A percentile compares a stretch with the other conserved stretches of the same genome.
phyloP scores from a whole-genome alignment of 2,329 filamentous ascomycete genomes.

The Elsinoe necatrix region DNA sequence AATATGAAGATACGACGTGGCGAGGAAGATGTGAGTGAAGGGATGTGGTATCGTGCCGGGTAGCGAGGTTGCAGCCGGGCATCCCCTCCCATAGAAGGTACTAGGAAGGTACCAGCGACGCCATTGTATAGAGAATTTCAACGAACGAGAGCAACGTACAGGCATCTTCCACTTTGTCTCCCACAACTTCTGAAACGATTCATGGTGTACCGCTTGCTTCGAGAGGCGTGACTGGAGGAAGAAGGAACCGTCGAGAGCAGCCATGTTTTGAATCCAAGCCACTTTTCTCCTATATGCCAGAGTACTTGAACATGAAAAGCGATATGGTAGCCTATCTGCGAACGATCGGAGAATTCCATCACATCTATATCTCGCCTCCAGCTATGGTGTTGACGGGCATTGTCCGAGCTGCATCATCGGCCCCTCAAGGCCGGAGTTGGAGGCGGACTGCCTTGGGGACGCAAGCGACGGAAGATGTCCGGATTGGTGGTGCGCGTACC shows the following conservation, averaged over 20 bases:
- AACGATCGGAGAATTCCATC: not conserved
- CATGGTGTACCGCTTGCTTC: slow-evolving; percentile 38
- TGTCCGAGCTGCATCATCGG: not conserved
- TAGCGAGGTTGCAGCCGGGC: no score
- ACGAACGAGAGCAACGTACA: no score
- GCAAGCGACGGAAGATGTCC: not conserved
- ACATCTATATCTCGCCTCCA: not conserved
- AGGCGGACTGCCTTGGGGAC: not conserved
- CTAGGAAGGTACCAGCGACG: no score
- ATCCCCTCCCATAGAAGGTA: no score
- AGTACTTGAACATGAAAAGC: not conserved
- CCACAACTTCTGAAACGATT: slow-evolving; percentile 48
- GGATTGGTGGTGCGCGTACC: no score
- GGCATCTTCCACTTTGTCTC: slow-evolving; percentile 68
- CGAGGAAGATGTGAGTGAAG: no score
- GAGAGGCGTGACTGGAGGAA: slow-evolving; percentile 41
- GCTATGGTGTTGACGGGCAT: not conserved
- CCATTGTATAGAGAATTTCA: no score
- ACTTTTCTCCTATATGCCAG: no score
- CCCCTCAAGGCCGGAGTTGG: not conserved
- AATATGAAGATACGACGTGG: no score
- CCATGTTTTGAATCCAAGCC: slow-evolving; percentile 32
- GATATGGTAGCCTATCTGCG: not conserved
- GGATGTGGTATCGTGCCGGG: no score
- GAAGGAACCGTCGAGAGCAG: slow-evolving; percentile 34